A percentile compares a stretch with the other conserved stretches of the same genome.
Conservation (phyloP, 805 yeast genomes). For the Phaffomyces opuntiae region DNA sequence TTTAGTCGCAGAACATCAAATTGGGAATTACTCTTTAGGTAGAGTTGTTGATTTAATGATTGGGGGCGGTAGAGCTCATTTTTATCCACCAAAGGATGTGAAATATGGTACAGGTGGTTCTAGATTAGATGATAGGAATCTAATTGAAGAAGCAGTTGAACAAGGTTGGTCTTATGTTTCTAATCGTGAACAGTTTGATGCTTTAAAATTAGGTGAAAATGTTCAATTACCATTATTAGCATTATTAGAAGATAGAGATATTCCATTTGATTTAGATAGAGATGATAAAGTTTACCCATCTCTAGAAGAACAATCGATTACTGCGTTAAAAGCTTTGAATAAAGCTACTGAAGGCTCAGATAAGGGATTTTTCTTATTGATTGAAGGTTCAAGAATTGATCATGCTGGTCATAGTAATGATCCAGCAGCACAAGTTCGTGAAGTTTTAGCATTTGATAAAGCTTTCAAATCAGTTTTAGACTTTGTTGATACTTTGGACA, state of each 20-base stretch:
- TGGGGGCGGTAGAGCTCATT: conserved; percentile 90
- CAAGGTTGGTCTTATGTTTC: conserved; percentile 64
- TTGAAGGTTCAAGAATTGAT: conserved; percentile 92
- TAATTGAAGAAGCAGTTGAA: conserved; percentile 53
- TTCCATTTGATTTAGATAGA: conserved; percentile 83
- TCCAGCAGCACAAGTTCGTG: conserved; percentile 90
- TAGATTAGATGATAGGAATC: conserved; percentile 62
- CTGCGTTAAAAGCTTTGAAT: conserved; percentile 64
- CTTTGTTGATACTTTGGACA: conserved; percentile 59
- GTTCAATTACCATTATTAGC: conserved; percentile 74
- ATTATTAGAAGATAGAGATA: conserved; percentile 65
- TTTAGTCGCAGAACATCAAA: conserved; percentile 78
- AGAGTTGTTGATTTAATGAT: conserved; percentile 74
- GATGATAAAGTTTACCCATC: conserved; percentile 58
- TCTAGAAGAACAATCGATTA: conserved; percentile 66
- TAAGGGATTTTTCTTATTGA: conserved; percentile 76
- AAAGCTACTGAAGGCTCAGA: conserved; percentile 67
- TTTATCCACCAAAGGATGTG: conserved; percentile 40
- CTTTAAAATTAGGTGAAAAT: conserved; percentile 47
- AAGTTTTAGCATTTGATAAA: conserved; percentile 79
- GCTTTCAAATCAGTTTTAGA: conserved; percentile 71
- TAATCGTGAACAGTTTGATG: conserved; percentile 52
- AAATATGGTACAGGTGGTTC: conserved; percentile 40
- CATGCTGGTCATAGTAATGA: conserved; percentile 94
- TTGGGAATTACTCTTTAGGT: conserved; percentile 78